Percentiles rank a stretch among this genome's conserved stretches.
These are phyloP conservation scores for Monilinia aucupariae DNA, from an alignment of 2,329 filamentous ascomycete species.

Conservation along the genomic window DNA sequence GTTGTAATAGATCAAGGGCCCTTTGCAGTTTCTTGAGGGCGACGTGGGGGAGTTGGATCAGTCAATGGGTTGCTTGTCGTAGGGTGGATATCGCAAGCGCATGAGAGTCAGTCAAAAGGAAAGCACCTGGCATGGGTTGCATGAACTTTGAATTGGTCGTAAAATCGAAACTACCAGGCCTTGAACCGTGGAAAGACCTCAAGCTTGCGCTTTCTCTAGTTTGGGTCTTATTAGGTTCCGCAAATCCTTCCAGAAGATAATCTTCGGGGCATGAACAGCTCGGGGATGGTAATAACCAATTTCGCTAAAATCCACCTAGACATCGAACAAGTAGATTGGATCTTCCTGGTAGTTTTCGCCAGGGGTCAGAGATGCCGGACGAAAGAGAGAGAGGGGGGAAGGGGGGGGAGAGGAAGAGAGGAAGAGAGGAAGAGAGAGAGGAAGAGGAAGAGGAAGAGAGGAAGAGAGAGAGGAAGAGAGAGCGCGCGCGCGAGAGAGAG, in stretches of 20 bases:
- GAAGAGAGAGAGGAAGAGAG: no score
- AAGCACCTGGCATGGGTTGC: slow-evolving; percentile 22
- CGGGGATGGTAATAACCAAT: slow-evolving; percentile 25
- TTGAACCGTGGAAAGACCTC: slow-evolving; percentile 14
- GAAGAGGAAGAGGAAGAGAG: no score
- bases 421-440: no score
- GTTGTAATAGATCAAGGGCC: slow-evolving; percentile 4
- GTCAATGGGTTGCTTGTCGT: slow-evolving; percentile 20
- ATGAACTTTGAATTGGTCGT: slow-evolving; percentile 22
- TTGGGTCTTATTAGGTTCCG: slow-evolving; percentile 18
- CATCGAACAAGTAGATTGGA: slow-evolving; percentile 17
- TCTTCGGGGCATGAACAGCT: slow-evolving; percentile 25
- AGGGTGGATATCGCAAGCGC: slow-evolving; percentile 22
- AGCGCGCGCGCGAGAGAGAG: no score
- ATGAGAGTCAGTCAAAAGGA: slow-evolving; percentile 22
- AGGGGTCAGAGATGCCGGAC: background rate
- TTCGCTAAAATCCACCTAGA: slow-evolving; percentile 24
- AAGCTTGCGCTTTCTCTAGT: slow-evolving; percentile 9
- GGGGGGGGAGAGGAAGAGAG: no score
- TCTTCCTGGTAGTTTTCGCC: slow-evolving; percentile 13
- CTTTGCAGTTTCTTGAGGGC: slow-evolving; percentile 1
- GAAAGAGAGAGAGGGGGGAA: background rate
- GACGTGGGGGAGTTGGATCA: slow-evolving; percentile 11
- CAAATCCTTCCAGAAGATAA: slow-evolving; percentile 19
- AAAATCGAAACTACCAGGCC: slow-evolving; percentile 11